Evolutionary conservation across 371 early-diverging fungal genomes (phyloP).

Genomic region (Mortierella sp.): DNA sequence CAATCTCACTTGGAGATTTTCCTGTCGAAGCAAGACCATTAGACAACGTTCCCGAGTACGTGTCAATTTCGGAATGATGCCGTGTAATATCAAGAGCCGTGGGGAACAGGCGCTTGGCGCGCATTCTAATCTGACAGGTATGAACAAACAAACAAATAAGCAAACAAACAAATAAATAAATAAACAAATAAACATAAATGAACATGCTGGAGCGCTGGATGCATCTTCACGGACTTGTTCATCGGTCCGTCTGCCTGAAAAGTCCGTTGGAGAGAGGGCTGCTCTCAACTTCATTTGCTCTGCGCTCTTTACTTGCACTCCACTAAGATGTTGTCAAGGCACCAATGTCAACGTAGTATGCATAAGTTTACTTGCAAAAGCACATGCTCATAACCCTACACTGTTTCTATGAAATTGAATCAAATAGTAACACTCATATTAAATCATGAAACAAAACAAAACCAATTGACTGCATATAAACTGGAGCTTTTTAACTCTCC

Average conservation of each 20-base stretch:
- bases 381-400: not conserved
- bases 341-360: no score
- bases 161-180: not conserved
- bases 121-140: no score
- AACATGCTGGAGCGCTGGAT: not conserved
- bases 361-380: not conserved
- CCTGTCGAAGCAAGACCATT: no score
- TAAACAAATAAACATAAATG: slow-evolving; percentile 5
- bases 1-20: not conserved
- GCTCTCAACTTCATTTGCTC: slow-evolving; percentile 4
- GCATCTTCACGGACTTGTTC: slow-evolving; percentile 1
- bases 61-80: no score
- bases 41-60: no score
- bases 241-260: not conserved
- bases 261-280: not conserved
- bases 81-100: no score
- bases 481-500: not conserved
- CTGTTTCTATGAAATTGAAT: not conserved
- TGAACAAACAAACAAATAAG: no score
- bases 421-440: not conserved
- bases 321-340: not conserved
- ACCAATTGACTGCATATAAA: slow-evolving; percentile 6
- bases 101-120: no score
- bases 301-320: not conserved
- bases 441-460: not conserved